These are phyloP conservation scores for Cladophialophora exuberans DNA, from an alignment of 2,329 filamentous ascomycete genomes.

Conservation along the genomic window DNA sequence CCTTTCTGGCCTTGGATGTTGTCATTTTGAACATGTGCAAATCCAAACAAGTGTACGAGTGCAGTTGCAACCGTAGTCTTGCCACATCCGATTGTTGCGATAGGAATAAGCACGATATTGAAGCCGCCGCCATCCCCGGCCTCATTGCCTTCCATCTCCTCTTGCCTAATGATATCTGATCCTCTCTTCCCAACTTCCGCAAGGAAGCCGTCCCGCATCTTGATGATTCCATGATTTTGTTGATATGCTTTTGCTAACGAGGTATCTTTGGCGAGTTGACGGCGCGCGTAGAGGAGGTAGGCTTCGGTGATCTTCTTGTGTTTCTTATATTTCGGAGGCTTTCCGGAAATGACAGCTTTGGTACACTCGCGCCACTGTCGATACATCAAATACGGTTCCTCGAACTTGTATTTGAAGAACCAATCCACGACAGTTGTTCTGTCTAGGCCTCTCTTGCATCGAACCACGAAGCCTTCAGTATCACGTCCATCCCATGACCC, in stretches of 20 bases:
- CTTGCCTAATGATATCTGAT: conserved; percentile 80
- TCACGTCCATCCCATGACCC: conserved; percentile 89
- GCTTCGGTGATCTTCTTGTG: conserved; percentile 88
- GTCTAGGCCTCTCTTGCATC: conserved; percentile 68
- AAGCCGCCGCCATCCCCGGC: conserved; percentile 3
- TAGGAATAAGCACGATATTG: conserved; percentile 71
- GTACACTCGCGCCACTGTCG: conserved; percentile 98
- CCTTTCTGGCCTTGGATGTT: conserved; percentile 79
- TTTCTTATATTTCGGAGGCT: conserved; percentile 77
- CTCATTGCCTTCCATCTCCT: conserved; percentile 45
- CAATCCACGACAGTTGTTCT: conserved; percentile 69
- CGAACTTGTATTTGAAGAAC: conserved; percentile 99
- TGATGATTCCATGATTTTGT: conserved; percentile 92
- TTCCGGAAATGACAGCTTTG: conserved; percentile 79
- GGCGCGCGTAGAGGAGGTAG: conserved; percentile 81
- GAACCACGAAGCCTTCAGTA: conserved; percentile 94
- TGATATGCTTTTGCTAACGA: conserved; percentile 72
- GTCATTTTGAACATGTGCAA: conserved; percentile 96
- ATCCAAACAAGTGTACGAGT: conserved; percentile 79
- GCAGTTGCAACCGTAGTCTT: conserved; percentile 92
- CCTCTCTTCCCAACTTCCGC: conserved; percentile 82
- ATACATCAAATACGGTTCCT: conserved; percentile 98
- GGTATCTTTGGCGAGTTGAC: conserved; percentile 70
- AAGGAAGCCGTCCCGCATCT: conserved; percentile 85
- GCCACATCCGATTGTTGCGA: conserved; percentile 92